Evolutionary conservation across 345 rosid genomes (phyloP).

Genomic region (Bretschneidera sinensis): DNA sequence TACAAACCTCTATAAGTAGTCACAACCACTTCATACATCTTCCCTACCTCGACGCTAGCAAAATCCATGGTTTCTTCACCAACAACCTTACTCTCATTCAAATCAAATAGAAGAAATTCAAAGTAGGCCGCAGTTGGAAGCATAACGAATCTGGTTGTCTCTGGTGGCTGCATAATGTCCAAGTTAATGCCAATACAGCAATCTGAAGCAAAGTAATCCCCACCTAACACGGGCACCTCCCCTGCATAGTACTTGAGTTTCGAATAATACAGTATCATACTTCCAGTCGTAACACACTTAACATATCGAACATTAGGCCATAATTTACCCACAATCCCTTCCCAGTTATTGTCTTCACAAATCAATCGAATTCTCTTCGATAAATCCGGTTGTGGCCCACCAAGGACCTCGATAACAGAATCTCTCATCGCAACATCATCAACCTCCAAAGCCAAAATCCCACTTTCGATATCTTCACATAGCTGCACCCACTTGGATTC

Average conservation of each 20-base stretch:
- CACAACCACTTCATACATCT: slow-evolving; percentile 40
- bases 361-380: slow-evolving; percentile 28
- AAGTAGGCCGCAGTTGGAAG: slow-evolving; percentile 48
- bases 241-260: slow-evolving; percentile 42
- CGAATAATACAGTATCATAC: slow-evolving; percentile 41
- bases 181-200: slow-evolving; percentile 43
- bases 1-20: slow-evolving; percentile 49
- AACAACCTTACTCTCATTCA: slow-evolving; percentile 9
- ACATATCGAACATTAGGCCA: slow-evolving; percentile 45
- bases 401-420: slow-evolving; percentile 32
- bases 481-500: slow-evolving; percentile 42
- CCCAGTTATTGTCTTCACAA: slow-evolving; percentile 33
- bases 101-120: slow-evolving; percentile 44
- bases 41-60: slow-evolving; percentile 39
- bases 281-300: slow-evolving; percentile 44
- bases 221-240: slow-evolving; percentile 36
- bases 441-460: slow-evolving; percentile 27
- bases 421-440: slow-evolving; percentile 30
- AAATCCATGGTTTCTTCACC: slow-evolving; percentile 33
- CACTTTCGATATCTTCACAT: slow-evolving; percentile 40
- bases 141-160: slow-evolving; percentile 30
- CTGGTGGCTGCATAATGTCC: slow-evolving; percentile 35
- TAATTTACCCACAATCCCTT: slow-evolving; percentile 38
- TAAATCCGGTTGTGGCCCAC: slow-evolving; percentile 38
- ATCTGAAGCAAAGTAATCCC: slow-evolving; percentile 49